Evolutionary conservation across 331 rosid genomes (phyloP).

Genomic region (Rhamnella rubrinervis): DNA sequence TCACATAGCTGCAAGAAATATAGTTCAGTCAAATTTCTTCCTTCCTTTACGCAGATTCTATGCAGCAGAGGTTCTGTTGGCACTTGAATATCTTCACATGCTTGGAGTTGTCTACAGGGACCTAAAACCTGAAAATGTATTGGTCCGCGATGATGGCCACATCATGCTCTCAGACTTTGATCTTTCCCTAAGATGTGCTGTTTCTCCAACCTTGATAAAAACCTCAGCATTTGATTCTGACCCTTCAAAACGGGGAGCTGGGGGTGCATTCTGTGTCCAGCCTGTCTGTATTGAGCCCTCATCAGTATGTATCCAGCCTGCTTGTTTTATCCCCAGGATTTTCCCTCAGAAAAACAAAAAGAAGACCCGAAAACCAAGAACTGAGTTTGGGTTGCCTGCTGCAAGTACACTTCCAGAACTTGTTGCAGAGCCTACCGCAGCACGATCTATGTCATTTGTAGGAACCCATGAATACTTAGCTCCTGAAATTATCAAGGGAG

Average conservation of each 20-base stretch:
- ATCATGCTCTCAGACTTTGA: slow-evolving; percentile 99
- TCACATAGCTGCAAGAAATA: not conserved
- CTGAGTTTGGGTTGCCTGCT: slow-evolving; percentile 57
- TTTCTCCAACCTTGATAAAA: slow-evolving; percentile 80
- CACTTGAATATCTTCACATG: slow-evolving; percentile 98
- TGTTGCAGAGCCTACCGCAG: slow-evolving; percentile 90
- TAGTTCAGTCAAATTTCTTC: not conserved
- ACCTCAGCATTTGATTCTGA: slow-evolving; percentile 55
- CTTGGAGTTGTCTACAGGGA: slow-evolving; percentile 98
- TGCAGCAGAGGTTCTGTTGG: slow-evolving; percentile 96
- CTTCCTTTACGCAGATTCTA: slow-evolving; percentile 64
- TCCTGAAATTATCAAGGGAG: slow-evolving; percentile 96
- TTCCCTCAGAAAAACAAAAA: slow-evolving; percentile 80
- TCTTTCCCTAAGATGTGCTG: slow-evolving; percentile 89
- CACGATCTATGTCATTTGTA: slow-evolving; percentile 98
- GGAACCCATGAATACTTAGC: slow-evolving; percentile 99
- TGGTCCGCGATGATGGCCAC: slow-evolving; percentile 99
- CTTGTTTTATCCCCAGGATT: slow-evolving; percentile 82
- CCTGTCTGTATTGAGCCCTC: slow-evolving; percentile 95
- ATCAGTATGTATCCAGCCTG: slow-evolving; percentile 90
- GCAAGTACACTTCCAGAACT: slow-evolving; percentile 83
- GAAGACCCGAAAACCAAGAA: slow-evolving; percentile 55
- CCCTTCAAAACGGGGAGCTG: slow-evolving; percentile 78
- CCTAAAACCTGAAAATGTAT: slow-evolving; percentile 95
- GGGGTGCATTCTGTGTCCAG: slow-evolving; percentile 93